Evolutionary conservation across 805 yeast genomes (phyloP).

Genomic region (Ogataea pilisensis): DNA sequence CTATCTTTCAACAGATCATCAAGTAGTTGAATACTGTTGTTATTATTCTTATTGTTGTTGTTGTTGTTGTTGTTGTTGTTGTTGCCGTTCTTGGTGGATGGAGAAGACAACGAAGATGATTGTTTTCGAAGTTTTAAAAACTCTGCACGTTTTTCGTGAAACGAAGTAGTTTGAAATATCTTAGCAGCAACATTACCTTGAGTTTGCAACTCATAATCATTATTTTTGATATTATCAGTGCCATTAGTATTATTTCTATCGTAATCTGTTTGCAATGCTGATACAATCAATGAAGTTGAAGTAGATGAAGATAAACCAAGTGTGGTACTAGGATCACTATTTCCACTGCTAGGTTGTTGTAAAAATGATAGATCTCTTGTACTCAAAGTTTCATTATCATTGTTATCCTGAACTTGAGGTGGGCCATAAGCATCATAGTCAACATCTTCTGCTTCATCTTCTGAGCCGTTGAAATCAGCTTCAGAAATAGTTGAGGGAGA

Average conservation of each 20-base stretch:
- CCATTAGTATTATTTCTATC: too few relatives aligned
- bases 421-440: too few relatives aligned
- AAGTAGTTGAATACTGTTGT: slow-evolving; percentile 32
- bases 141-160: slow-evolving; percentile 19
- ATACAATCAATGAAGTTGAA: slow-evolving; percentile 4
- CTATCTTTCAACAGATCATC: slow-evolving; percentile 23
- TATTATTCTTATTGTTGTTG: not conserved
- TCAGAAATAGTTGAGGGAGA: slow-evolving; percentile 23
- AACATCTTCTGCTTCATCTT: too few relatives aligned
- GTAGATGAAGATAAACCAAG: not conserved
- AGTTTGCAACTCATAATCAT: too few relatives aligned
- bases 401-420: too few relatives aligned
- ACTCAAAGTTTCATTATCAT: slow-evolving; percentile 26
- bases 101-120: too few relatives aligned
- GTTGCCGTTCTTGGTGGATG: slow-evolving; percentile 3
- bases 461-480: slow-evolving; percentile 8
- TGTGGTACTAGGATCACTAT: slow-evolving; percentile 15
- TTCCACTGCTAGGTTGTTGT: slow-evolving; percentile 25
- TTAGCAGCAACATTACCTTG: too few relatives aligned
- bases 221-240: too few relatives aligned
- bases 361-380: slow-evolving; percentile 30
- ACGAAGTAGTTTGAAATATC: slow-evolving; percentile 16
- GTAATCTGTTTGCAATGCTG: too few relatives aligned
- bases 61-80: too few relatives aligned
- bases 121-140: slow-evolving; percentile 13